Evolutionary conservation across 495 filamentous ascomycete species (phyloP), one percentile per base, ranked within the genome.

Genomic region (Apiosordaria backusii): DNA sequence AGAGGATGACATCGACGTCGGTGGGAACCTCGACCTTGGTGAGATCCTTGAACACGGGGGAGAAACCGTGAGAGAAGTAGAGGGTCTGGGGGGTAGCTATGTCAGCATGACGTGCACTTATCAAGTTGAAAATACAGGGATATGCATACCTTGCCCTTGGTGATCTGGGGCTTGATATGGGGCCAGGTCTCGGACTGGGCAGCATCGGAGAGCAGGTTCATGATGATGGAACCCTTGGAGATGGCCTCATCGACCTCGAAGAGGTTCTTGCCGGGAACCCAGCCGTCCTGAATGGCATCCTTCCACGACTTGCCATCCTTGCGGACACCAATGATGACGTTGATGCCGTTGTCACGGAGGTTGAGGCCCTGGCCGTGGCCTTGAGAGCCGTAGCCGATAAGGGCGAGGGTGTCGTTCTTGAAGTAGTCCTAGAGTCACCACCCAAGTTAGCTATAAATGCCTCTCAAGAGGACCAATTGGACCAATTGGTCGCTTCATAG

Each of bases 31-130:
- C 94, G 78, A 99, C 95, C 83, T 97, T 97, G 87, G 95, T 99
- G 73, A 95, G 87, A 80, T 96, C 90, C 85, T 97, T 97, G 92
- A 99, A 99, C 80, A 99, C 93, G 75, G 95, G 95, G 67, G 95
- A 99, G 91, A 99, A 99, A 78, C 95, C 95, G 87, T 99, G 95
- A 63, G 95, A 97, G 89, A 99, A 99, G 89, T 99, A 99, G 74
- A 99, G 90, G 57, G 95, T 99, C 92, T 91, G 64, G 24, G 23
- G 27, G 26, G 25, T 21, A 55, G 26, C 58, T 15, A 6, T 35
- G 67, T 69, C 55, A 69, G 67, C 35, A 60, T 45, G 50, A n/a
- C 21, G n/a, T 65, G 50, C 22, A 3, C 16, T 4, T 13, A 6
- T 1, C 22, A 23, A n/a, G 58, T 18, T 26, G 1, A 54, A 50